phyloP scores from a whole-genome alignment of 2,329 filamentous ascomycete genomes.

The Claviceps lovelessii region DNA sequence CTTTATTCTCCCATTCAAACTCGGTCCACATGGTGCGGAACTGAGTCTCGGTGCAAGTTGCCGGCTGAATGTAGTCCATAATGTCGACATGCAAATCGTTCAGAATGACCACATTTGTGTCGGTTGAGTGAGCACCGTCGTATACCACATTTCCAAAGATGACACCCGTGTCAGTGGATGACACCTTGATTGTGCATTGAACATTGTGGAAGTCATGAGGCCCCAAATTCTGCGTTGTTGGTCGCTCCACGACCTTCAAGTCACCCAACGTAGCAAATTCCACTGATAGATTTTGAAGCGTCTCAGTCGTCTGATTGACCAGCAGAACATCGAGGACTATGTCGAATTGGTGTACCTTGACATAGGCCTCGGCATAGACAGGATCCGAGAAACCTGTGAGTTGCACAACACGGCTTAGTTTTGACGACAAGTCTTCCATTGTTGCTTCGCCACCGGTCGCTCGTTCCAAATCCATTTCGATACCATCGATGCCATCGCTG shows the following conservation, averaged over 20 bases:
- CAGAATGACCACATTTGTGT: conserved; percentile 92
- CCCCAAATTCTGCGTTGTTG: conserved; percentile 87
- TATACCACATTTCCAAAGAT: conserved; percentile 99
- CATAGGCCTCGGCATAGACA: conserved; percentile 97
- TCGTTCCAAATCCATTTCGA: conserved; percentile 80
- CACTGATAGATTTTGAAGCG: conserved; percentile 88
- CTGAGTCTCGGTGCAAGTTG: conserved; percentile 90
- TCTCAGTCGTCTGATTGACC: conserved; percentile 94
- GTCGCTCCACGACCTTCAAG: conserved; percentile 92
- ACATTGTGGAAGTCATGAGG: conserved; percentile 97
- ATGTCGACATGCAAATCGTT: conserved; percentile 98
- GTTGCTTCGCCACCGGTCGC: conserved; percentile 80
- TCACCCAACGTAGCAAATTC: conserved; percentile 98
- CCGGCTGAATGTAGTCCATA: conserved; percentile 99
- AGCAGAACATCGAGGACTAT: conserved; percentile 92
- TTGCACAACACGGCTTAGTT: conserved; percentile 90
- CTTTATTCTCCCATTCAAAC: conserved; percentile 99
- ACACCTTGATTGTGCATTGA: conserved; percentile 97
- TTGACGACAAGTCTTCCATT: conserved; percentile 77
- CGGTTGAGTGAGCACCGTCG: conserved; percentile 80
- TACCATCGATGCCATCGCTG: conserved; percentile 66
- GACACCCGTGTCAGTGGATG: conserved; percentile 91
- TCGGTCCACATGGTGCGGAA: conserved; percentile 99
- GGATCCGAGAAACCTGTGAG: conserved; percentile 96
- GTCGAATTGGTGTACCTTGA: conserved; percentile 97